These are phyloP conservation scores for peach (Prunus persica) DNA, from an alignment of 306 rosid genomes.

Conservation along the genomic window DNA sequence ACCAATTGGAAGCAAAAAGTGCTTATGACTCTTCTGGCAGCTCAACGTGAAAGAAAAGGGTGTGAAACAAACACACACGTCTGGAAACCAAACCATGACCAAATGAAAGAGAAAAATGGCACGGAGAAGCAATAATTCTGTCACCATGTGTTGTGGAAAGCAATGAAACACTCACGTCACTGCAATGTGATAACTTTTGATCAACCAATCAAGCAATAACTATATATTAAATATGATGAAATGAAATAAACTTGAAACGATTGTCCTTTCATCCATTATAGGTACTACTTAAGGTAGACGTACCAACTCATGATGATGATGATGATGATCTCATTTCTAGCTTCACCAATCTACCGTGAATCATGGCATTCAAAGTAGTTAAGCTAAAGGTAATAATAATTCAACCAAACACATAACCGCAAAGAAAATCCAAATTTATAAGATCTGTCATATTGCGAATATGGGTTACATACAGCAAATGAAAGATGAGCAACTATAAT, in stretches of 20 bases:
- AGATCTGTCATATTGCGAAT: not conserved
- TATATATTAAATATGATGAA: too few relatives aligned
- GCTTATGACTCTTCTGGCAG: too few relatives aligned
- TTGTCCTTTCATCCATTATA: slow-evolving; percentile 26
- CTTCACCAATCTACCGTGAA: not conserved
- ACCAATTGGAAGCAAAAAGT: too few relatives aligned
- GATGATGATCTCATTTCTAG: not conserved
- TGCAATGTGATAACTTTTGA: slow-evolving; percentile 18
- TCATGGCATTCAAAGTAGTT: not conserved
- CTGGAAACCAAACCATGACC: not conserved
- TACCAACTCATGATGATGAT: slow-evolving; percentile 9
- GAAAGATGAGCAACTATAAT: slow-evolving; percentile 38
- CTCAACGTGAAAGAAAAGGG: not conserved
- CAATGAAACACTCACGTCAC: slow-evolving; percentile 21
- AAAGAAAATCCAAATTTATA: not conserved
- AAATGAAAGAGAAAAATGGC: slow-evolving; percentile 39
- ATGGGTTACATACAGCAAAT: slow-evolving; percentile 37
- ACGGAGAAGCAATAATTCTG: slow-evolving; percentile 34
- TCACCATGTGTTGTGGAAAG: slow-evolving; percentile 24
- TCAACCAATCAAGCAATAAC: slow-evolving; percentile 26
- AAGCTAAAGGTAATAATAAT: not conserved
- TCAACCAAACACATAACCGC: not conserved
- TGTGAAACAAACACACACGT: not conserved
- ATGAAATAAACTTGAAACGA: not conserved
- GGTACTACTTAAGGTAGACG: not conserved